Base-by-base conservation (phyloP, 371 early-diverging fungal genomes). In the Nematocida major region DNA sequence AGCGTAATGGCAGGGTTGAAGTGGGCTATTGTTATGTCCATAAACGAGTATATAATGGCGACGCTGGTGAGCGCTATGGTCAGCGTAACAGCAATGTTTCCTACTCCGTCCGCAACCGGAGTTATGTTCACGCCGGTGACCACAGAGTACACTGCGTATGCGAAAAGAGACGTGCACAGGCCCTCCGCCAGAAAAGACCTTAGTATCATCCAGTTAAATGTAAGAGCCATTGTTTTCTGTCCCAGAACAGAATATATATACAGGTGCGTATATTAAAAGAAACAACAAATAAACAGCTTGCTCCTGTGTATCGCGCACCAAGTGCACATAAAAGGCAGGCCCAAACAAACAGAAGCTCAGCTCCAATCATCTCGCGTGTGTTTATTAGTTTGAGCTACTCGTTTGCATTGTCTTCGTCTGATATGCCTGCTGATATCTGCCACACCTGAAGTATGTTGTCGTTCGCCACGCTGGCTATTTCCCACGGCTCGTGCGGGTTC, bases 391-490 rank as follows among this genome's bases (percentile, higher is more conserved):
- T 22, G n/a, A 50, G 5, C 30, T 67, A 36, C 57, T 57, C 34
- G 26, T 11, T 18, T 18, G 43, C 59, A 22, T 15, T 5, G 5
- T 48, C 63, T 22, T 63, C 65, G 7, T 20, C 47, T 36, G 70
- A 13, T 39, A 61, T 34, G 4, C 47, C 32, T 5, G 47, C 18
- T 28, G 79, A 53, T 24, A 82, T 63, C 59, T 82, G 93, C 98
- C 97, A 97, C 0, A 96, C 90, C 87, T 96, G 95, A 36, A 92
- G 87, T 34, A 94, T 89, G 81, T 95, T 95, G 80, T 95, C 94
- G 84, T 95, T 94, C 30, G 93, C 94, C 2, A 91, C 90, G 78
- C 90, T 90, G 78, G 91, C 90, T 78, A 96, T 87, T 18, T 92
- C 91, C 93, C 93, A 96, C 36, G 90, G 91, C 77, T 92, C 92